Evolutionary conservation across 2,329 filamentous ascomycete species (phyloP).

Genomic region (Uncinocarpus reesii): DNA sequence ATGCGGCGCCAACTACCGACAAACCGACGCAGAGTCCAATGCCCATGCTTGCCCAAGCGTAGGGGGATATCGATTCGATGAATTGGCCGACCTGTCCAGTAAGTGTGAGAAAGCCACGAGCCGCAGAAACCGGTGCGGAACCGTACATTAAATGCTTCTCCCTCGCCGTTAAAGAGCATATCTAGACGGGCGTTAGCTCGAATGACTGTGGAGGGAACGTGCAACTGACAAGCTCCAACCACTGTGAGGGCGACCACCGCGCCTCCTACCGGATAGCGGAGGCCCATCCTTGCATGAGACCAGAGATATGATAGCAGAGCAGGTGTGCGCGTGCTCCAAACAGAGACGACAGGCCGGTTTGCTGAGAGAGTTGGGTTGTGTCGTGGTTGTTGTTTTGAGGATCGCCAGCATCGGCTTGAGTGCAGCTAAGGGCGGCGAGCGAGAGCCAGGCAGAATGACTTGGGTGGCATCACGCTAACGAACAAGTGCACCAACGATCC

Average conservation of each 20-base stretch:
- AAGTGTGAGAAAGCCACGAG: constrained; percentile 7
- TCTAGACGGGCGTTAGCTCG: constrained; percentile 46
- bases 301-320: neutral
- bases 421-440: too few relatives aligned
- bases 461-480: too few relatives aligned
- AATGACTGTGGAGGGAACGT: constrained; percentile 9
- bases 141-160: constrained; percentile 86
- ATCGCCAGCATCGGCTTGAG: too few relatives aligned
- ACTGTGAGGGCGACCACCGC: constrained; percentile 58
- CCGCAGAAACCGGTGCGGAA: constrained; percentile 11
- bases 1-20: constrained; percentile 93
- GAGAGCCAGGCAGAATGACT: too few relatives aligned
- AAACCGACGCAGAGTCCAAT: constrained; percentile 91
- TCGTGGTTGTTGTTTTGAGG: too few relatives aligned
- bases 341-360: neutral
- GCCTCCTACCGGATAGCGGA: constrained; percentile 60
- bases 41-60: constrained; percentile 82
- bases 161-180: constrained; percentile 95
- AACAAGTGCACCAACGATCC: too few relatives aligned
- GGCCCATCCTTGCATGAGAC: constrained; percentile 49
- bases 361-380: neutral
- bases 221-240: constrained; percentile 64
- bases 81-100: constrained; percentile 68
- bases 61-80: constrained; percentile 86
- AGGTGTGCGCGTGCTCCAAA: neutral